Evolutionary conservation across 176 grass and related monocot genomes (phyloP).

Genomic region (Musa beccarii): DNA sequence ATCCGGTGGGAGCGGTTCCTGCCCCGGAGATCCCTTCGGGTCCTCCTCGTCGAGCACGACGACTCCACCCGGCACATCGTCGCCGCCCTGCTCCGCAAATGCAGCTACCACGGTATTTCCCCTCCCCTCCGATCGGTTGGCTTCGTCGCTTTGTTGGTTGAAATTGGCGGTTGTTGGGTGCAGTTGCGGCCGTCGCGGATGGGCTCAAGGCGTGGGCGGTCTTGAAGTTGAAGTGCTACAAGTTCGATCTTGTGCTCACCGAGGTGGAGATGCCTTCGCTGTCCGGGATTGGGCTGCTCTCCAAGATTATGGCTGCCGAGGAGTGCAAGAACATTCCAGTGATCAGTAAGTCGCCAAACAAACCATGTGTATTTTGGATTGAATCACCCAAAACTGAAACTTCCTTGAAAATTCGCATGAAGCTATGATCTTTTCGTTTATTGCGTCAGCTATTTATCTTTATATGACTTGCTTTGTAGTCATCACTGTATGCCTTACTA

Average conservation of each 20-base stretch:
- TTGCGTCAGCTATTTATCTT: not conserved
- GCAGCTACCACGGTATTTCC: slow-evolving; percentile 70
- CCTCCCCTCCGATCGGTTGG: not conserved
- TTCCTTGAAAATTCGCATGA: not conserved
- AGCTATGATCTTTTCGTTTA: not conserved
- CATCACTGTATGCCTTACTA: not conserved
- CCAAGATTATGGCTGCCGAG: slow-evolving; percentile 49
- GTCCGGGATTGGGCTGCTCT: slow-evolving; percentile 76
- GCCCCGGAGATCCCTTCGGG: slow-evolving; percentile 57
- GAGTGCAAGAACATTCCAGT: slow-evolving; percentile 97
- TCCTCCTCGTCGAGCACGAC: slow-evolving; percentile 94
- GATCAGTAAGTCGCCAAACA: slow-evolving; percentile 47
- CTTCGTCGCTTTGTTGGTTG: not conserved
- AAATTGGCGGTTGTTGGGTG: not conserved
- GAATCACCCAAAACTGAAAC: not conserved
- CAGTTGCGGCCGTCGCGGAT: slow-evolving; percentile 70
- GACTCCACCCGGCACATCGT: slow-evolving; percentile 89
- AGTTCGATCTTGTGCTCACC: slow-evolving; percentile 88
- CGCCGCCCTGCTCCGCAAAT: slow-evolving; percentile 91
- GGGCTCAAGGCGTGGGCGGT: slow-evolving; percentile 92
- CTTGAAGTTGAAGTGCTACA: slow-evolving; percentile 50
- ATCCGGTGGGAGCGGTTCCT: slow-evolving; percentile 80
- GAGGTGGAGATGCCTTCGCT: slow-evolving; percentile 90
- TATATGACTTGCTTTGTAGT: not conserved
- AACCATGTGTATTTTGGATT: not conserved